Evolutionary conservation across 257 asterid genomes (phyloP).

Genomic region (Schizonepeta tenuifolia): DNA sequence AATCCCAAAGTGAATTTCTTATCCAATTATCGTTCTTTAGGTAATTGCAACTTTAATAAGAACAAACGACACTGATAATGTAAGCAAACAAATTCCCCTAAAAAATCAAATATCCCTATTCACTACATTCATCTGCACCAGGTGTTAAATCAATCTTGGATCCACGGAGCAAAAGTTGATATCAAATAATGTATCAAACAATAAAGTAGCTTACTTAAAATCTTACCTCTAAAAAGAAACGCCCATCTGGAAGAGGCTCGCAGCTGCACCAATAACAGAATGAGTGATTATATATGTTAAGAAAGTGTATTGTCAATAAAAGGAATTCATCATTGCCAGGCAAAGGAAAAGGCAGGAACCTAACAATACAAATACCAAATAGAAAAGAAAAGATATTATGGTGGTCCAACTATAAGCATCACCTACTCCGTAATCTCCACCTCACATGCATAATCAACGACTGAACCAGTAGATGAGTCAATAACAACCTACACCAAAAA

Average conservation of each 20-base stretch:
- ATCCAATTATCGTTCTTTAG: neutral
- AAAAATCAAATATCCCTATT: neutral
- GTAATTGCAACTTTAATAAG: neutral
- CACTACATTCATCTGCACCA: conserved; percentile 1
- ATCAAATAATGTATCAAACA: conserved; percentile 7
- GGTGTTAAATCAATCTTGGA: neutral
- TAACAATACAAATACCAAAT: neutral
- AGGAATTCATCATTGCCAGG: conserved; percentile 12
- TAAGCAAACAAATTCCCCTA: neutral
- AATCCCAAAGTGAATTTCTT: conserved; percentile 6
- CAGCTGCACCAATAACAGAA: conserved; percentile 68
- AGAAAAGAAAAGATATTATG: neutral
- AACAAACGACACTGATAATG: neutral
- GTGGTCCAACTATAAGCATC: conserved; percentile 21
- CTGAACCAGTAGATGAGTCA: conserved; percentile 72
- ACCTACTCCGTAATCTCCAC: conserved; percentile 97
- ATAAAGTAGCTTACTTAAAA: conserved; percentile 18
- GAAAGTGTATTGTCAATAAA: conserved; percentile 31
- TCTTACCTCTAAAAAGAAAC: conserved; percentile 94
- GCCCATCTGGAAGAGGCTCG: conserved; percentile 99
- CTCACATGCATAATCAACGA: conserved; percentile 95
- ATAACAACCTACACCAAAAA: conserved; percentile 60
- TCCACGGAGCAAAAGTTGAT: neutral
- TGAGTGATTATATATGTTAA: conserved; percentile 34
- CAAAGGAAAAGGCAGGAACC: neutral